Percentiles rank a stretch among this genome's conserved stretches.
Conservation (phyloP, 352 stramenopile genomes). For the Phytophthora colocasiae region DNA sequence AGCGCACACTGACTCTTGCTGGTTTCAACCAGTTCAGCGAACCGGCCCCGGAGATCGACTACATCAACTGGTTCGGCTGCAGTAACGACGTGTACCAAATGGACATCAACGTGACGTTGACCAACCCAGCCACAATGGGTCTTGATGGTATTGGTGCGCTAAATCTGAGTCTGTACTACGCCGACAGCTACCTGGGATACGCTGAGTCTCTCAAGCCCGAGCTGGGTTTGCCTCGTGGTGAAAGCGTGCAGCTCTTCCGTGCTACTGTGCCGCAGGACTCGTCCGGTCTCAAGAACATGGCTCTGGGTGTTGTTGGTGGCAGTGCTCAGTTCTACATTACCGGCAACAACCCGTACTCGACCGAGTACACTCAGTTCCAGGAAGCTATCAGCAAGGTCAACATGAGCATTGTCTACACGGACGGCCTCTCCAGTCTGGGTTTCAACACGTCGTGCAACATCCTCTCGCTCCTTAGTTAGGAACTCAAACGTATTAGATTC, state of each 20-base stretch:
- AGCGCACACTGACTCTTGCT: slow-evolving; percentile 50
- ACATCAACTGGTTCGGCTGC: slow-evolving; percentile 61
- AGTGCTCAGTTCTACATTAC: slow-evolving; percentile 64
- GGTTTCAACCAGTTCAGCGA: slow-evolving; percentile 68
- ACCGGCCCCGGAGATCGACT: slow-evolving; percentile 54
- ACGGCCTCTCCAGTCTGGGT: slow-evolving; percentile 46
- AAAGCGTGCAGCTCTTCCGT: slow-evolving; percentile 57
- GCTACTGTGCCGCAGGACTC: slow-evolving; percentile 47
- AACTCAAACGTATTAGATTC: slow-evolving; percentile 23
- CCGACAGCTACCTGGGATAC: slow-evolving; percentile 68
- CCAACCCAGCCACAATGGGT: slow-evolving; percentile 55
- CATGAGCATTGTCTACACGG: slow-evolving; percentile 72
- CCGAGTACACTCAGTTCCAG: slow-evolving; percentile 44
- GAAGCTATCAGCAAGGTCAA: slow-evolving; percentile 56
- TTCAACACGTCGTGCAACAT: slow-evolving; percentile 48
- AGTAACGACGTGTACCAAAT: slow-evolving; percentile 52
- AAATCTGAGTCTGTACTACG: slow-evolving; percentile 77
- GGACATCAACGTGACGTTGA: slow-evolving; percentile 68
- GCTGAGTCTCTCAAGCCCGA: slow-evolving; percentile 51
- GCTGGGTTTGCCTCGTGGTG: slow-evolving; percentile 57
- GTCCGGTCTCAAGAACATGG: slow-evolving; percentile 46
- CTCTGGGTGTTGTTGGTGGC: slow-evolving; percentile 40
- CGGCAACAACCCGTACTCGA: slow-evolving; percentile 59
- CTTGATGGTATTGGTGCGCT: slow-evolving; percentile 66
- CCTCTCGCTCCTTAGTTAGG: slow-evolving; percentile 39